phyloP scores from a whole-genome alignment of 202 grass and related monocot species.

The Digitaria exilis region DNA sequence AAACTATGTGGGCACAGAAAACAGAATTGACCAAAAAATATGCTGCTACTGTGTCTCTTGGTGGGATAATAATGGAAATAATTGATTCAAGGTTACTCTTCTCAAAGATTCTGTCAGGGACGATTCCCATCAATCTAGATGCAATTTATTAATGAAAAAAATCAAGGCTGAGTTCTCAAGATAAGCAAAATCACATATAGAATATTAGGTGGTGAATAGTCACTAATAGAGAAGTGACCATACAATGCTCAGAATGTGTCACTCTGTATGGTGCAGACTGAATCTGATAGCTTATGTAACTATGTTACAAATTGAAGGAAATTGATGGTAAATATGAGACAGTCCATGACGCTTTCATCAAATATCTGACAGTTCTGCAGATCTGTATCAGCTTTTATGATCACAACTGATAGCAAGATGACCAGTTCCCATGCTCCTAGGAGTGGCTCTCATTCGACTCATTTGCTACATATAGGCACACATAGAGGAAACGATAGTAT shows the following conservation, averaged over 20 bases:
- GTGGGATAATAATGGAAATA: neutral
- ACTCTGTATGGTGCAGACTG: constrained; percentile 5
- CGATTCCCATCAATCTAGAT: neutral
- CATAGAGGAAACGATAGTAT: neutral
- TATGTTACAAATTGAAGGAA: neutral
- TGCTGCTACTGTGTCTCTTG: neutral
- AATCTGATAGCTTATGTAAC: neutral
- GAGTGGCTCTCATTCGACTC: neutral
- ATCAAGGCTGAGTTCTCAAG: neutral
- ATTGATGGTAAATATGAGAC: neutral
- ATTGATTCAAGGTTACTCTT: neutral
- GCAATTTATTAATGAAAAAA: neutral
- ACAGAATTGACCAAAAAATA: neutral
- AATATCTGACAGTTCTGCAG: neutral
- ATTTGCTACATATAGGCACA: neutral
- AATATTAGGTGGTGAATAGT: neutral
- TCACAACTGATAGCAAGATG: neutral
- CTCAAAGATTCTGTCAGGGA: neutral
- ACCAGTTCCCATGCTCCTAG: neutral
- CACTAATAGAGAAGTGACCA: neutral
- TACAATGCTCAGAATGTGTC: neutral
- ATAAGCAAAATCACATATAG: neutral
- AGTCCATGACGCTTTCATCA: neutral
- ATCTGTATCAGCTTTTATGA: neutral
- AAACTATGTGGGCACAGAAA: neutral